Base-by-base conservation (phyloP, 2,329 filamentous ascomycete genomes). In the Byssothecium circinans region DNA sequence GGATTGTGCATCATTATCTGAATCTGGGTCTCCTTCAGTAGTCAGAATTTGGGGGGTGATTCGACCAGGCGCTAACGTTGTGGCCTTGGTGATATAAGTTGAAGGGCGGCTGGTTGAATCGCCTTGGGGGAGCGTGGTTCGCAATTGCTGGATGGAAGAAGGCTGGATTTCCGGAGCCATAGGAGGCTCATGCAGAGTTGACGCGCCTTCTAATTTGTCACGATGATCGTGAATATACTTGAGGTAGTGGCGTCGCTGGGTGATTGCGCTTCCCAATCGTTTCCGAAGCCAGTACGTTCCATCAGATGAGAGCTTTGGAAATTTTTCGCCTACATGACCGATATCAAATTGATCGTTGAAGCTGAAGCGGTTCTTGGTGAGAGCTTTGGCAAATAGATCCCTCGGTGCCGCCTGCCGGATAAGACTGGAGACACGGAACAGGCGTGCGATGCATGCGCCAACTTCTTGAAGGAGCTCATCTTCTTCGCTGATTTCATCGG, bases 191-290 rank as follows among this genome's bases (percentile, higher is more conserved):
- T 45, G 35, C 1, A 37, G 34, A 17, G 20, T 38, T 2, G 30
- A 22, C 10, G 19, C 37, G 20, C 36, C 41, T 18, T 52, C 55
- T 12, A 58, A 38, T 17, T 47, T 53, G 2, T 54, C 47, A 8
- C 43, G 49, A 20, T 60, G 57, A 29, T 60, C 53, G 18, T 36
- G 47, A 8, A 52, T 52, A 40, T 60, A 60, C 15, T 45, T 49
- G 12, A 60, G 43, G 39, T 58, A 61, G 10, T 51, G 54, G 19
- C 57, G 46, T 2, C 57, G 43, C 30, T 57, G 50, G 11, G 57
- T 58, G n/a, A 61, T 61, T 2, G 56, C 57, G 22, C 49, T 41
- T 8, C 57, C 57, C 12, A 61, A 45, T 1, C 56, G 53, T 14
- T 41, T 25, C 15, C 30, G 41, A 7, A 61, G 50, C 56, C 56